A percentile compares a stretch with the other conserved stretches of the same genome.
Conservation (phyloP, 2,329 filamentous ascomycete species). For the Exophiala sp. region DNA sequence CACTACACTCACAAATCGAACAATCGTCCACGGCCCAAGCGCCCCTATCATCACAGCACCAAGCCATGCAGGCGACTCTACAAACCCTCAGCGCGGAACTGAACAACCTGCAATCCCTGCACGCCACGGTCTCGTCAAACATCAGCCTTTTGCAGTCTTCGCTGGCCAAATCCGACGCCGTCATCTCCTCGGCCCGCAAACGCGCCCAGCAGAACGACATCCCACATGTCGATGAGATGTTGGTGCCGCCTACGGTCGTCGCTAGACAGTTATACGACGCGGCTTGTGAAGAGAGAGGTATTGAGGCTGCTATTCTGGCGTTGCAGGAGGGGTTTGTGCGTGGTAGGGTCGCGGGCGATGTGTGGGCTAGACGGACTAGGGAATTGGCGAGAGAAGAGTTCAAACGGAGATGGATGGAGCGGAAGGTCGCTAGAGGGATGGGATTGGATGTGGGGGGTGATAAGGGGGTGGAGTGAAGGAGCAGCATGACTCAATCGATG, state of each 20-base stretch:
- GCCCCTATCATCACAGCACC: slow-evolving; percentile 70
- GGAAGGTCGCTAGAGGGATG: slow-evolving; percentile 44
- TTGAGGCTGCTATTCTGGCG: slow-evolving; percentile 78
- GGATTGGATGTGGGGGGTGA: slow-evolving; percentile 34
- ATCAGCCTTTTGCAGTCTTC: slow-evolving; percentile 70
- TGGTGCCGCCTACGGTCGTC: slow-evolving; percentile 90
- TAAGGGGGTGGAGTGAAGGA: no score
- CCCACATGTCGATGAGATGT: slow-evolving; percentile 78
- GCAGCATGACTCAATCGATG: no score
- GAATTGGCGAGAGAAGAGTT: slow-evolving; percentile 46
- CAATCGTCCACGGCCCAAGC: slow-evolving; percentile 70
- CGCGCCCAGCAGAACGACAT: slow-evolving; percentile 48
- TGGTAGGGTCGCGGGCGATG: slow-evolving; percentile 42
- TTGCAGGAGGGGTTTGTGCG: slow-evolving; percentile 42
- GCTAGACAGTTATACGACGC: slow-evolving; percentile 86
- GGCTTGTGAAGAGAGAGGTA: slow-evolving; percentile 79
- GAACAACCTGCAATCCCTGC: slow-evolving; percentile 62
- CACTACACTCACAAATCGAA: slow-evolving; percentile 61
- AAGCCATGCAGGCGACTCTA: slow-evolving; percentile 66
- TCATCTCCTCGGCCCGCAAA: slow-evolving; percentile 65
- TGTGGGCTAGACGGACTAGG: slow-evolving; percentile 44
- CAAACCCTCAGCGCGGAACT: slow-evolving; percentile 68
- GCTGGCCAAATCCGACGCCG: slow-evolving; percentile 68
- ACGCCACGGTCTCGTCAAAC: slow-evolving; percentile 67
- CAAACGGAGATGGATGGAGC: slow-evolving; percentile 42